Evolutionary conservation across 1,284 basidiomycete genomes (phyloP).

Genomic region (Apiotrichum mycotoxinovorans): DNA sequence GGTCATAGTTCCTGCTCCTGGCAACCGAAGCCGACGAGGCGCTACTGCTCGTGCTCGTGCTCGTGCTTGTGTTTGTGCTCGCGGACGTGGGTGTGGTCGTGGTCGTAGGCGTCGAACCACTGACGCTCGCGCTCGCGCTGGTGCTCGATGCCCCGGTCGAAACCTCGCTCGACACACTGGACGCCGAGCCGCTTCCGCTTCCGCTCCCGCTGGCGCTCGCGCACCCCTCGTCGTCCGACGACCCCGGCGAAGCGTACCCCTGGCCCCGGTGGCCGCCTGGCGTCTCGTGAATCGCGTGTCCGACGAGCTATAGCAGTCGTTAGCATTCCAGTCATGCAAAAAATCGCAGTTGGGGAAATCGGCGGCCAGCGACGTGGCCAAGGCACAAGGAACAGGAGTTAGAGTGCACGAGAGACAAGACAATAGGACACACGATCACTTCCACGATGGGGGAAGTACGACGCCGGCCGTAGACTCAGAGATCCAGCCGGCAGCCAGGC

Average conservation of each 20-base stretch:
- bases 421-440: too few species aligned
- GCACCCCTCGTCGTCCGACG: not conserved
- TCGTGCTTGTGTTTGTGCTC: not conserved
- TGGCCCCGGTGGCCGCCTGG: not conserved
- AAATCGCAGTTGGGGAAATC: not conserved
- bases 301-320: constrained; percentile 22
- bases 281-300: constrained; percentile 27
- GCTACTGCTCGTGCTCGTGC: not conserved
- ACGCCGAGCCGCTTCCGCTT: not conserved
- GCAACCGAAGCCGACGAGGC: not conserved
- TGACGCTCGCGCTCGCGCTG: not conserved
- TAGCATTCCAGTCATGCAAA: not conserved
- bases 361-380: not conserved
- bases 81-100: too few species aligned
- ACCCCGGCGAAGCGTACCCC: not conserved
- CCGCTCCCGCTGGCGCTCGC: too few species aligned
- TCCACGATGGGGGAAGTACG: too few species aligned
- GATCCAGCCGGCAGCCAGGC: too few species aligned
- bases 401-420: too few species aligned
- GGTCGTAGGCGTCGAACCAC: too few species aligned
- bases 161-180: not conserved
- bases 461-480: too few species aligned
- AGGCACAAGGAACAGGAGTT: too few species aligned
- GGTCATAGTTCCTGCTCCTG: not conserved
- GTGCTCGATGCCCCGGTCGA: not conserved